Percentiles rank a stretch among this genome's conserved stretches.
Conservation (phyloP, 2,329 filamentous ascomycete genomes). For the Berkeleyomyces basicola region DNA sequence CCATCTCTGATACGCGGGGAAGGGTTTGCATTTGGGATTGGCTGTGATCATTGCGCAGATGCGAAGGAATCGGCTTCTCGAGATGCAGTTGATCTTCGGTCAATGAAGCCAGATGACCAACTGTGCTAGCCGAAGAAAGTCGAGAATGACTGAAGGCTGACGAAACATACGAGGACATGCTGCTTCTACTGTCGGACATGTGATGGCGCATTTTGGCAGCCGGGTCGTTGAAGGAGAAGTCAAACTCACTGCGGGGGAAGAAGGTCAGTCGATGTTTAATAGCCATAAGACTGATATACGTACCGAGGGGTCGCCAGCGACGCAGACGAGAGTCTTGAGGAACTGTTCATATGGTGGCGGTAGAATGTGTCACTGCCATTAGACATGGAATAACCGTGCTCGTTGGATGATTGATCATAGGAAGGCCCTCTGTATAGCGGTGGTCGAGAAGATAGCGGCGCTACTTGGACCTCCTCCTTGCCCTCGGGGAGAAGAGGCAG, state of each 20-base stretch:
- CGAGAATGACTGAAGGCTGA: slow-evolving; percentile 31
- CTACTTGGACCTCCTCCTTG: slow-evolving; percentile 18
- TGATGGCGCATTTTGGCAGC: slow-evolving; percentile 21
- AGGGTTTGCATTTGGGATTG: slow-evolving; percentile 5
- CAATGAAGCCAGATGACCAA: slow-evolving; percentile 20
- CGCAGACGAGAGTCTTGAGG: slow-evolving; percentile 14
- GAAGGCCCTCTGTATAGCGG: slow-evolving; percentile 12
- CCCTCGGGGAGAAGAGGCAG: slow-evolving; percentile 27
- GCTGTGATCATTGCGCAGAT: slow-evolving; percentile 7
- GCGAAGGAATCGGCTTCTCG: slow-evolving; percentile 9
- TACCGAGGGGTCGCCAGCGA: slow-evolving; percentile 14
- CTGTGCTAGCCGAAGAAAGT: slow-evolving; percentile 36
- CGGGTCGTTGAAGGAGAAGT: slow-evolving; percentile 8
- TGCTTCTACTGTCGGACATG: slow-evolving; percentile 36
- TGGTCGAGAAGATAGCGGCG: slow-evolving; percentile 8
- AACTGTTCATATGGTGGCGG: slow-evolving; percentile 16
- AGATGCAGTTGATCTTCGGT: slow-evolving; percentile 12
- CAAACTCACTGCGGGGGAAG: slow-evolving; percentile 5
- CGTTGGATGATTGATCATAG: slow-evolving; percentile 11
- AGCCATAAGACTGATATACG: neutral
- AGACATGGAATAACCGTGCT: slow-evolving; percentile 15
- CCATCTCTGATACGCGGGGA: slow-evolving; percentile 9
- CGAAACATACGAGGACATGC: slow-evolving; percentile 32
- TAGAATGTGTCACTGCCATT: slow-evolving; percentile 16
- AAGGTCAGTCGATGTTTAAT: neutral